Base-by-base conservation (phyloP, 106 monocot genomes). In the Dendrobium nobile region DNA sequence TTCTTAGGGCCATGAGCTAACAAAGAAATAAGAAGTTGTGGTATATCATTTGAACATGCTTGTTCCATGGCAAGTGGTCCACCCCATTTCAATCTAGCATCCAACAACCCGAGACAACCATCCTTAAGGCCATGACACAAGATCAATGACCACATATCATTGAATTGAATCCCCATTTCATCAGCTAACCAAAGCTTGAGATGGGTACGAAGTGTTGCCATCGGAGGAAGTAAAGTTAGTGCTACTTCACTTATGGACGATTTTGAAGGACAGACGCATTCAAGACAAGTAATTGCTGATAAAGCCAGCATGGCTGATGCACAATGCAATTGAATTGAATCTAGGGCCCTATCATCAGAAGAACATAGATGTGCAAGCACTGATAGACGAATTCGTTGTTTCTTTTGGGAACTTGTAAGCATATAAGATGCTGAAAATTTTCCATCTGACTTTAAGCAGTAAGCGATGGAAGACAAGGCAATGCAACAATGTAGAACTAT, bases 271-370 rank as follows among this genome's bases (percentile, higher is more conserved):
- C 65, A 77, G 1, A 81, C 84, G 75, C 77, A 86, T 77, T 99
- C 95, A 47, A 95, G 91, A 22, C 88, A 87, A 73, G 93, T n/a
- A 83, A 99, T 43, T 78, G 88, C 84, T 72, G 99, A 88, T 58
- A 99, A 82, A 83, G 95, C 99, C 26, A 95, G 77, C 99, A 99
- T 99, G 37, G 95, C 95, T 58, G 99, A 84, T 78, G 87, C 87
- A 86, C 86, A 90, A 45, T 99, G 87, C 54, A 92, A 89, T 80
- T 95, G 91, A 82, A 90, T 78, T 47, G 84, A 84, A 86, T 47
- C 87, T 44, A 78, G 61, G 48, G 85, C 54, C 42, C 84, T 85
- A 65, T 91, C 93, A 87, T 87, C 90, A 81, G 84, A 85, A 79
- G 88, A 87, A 85, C 82, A 89, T 22, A 99, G 84, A 67, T 90